Evolutionary conservation across 2,329 filamentous ascomycete species (phyloP).

Genomic region (Rhexocercosporidium sp.): DNA sequence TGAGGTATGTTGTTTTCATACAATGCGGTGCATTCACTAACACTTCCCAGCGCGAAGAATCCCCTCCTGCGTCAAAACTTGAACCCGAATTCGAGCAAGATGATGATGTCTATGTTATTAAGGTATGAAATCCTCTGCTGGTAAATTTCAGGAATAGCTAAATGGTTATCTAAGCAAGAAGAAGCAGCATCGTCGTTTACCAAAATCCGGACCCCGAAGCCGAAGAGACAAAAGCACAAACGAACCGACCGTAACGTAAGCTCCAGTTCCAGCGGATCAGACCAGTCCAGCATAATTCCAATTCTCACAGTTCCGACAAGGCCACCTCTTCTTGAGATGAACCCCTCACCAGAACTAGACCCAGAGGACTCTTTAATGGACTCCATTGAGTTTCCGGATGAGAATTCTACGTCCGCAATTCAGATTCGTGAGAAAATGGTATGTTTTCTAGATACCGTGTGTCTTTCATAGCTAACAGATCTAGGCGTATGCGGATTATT

Average conservation of each 20-base stretch:
- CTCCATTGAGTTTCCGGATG: not conserved
- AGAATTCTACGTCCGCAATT: not conserved
- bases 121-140: not conserved
- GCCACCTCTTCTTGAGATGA: not conserved
- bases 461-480: not conserved
- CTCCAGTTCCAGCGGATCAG: constrained; percentile 2
- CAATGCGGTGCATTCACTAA: not conserved
- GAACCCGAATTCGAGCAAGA: not conserved
- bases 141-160: not conserved
- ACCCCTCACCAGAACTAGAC: not conserved
- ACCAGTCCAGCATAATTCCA: not conserved
- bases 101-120: not conserved
- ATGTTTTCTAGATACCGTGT: not conserved
- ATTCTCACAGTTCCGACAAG: constrained; percentile 3
- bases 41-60: not conserved
- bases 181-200: not conserved
- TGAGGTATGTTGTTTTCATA: not conserved
- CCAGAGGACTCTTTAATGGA: not conserved
- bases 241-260: not conserved
- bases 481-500: not conserved
- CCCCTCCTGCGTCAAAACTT: not conserved
- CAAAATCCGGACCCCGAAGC: not conserved
- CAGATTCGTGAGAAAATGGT: not conserved
- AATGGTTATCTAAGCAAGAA: not conserved
- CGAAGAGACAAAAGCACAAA: not conserved